Conservation (phyloP, 305 asterid genomes). For the Striga hermonthica region DNA sequence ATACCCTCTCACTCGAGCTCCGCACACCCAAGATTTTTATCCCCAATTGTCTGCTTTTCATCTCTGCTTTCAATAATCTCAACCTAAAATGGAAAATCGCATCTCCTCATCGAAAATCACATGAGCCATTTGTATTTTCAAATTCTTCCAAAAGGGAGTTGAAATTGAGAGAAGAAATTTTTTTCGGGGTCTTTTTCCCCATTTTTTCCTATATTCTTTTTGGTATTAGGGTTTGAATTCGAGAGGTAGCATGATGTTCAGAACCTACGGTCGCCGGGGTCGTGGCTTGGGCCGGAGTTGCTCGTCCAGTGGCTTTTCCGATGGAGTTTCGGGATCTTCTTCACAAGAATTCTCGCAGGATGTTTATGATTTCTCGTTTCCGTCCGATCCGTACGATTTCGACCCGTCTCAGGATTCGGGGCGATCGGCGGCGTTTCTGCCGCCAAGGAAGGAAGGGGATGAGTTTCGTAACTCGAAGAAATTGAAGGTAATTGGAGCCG, state of each 20-base stretch:
- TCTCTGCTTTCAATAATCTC: too few relatives aligned
- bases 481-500: constrained; percentile 44
- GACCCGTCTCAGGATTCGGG: constrained; percentile 43
- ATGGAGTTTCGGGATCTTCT: constrained; percentile 38
- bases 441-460: constrained; percentile 35
- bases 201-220: too few relatives aligned
- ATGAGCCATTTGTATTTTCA: too few relatives aligned
- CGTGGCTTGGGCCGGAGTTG: constrained; percentile 30
- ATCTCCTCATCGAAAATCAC: too few relatives aligned
- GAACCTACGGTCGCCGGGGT: constrained; percentile 54
- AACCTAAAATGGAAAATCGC: too few relatives aligned
- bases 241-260: constrained; percentile 39
- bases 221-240: constrained; percentile 13
- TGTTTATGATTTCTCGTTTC: constrained; percentile 47
- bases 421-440: constrained; percentile 42
- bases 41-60: too few relatives aligned
- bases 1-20: too few relatives aligned
- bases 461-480: constrained; percentile 44
- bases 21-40: too few relatives aligned
- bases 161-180: too few relatives aligned
- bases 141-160: too few relatives aligned
- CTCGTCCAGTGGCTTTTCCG: constrained; percentile 19
- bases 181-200: too few relatives aligned
- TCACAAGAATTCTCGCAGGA: constrained; percentile 60
- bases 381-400: constrained; percentile 48